A percentile compares a stretch with the other conserved stretches of the same genome.
Evolutionary conservation across 1,139 yeast species (phyloP).

Genomic region (Pichia sp.): DNA sequence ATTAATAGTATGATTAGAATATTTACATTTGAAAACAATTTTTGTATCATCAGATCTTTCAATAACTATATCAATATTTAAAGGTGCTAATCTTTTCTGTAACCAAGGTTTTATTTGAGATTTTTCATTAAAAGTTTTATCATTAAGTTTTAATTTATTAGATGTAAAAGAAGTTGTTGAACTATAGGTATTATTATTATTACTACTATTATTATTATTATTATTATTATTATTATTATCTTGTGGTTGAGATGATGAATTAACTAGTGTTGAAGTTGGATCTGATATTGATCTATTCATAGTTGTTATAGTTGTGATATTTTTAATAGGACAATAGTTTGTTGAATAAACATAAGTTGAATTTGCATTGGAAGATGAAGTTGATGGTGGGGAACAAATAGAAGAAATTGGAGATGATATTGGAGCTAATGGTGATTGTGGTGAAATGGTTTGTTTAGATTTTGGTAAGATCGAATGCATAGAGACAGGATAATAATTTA

Average conservation of each 20-base stretch:
- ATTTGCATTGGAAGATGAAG: background rate
- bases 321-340: conserved; percentile 6
- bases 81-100: conserved; percentile 39
- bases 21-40: conserved; percentile 63
- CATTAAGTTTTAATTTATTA: background rate
- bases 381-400: background rate
- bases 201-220: no score
- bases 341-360: background rate
- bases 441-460: no score
- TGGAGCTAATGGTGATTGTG: no score
- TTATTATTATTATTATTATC: no score
- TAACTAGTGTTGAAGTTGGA: conserved; percentile 2
- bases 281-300: background rate
- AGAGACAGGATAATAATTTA: no score
- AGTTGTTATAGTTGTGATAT: conserved; percentile 1
- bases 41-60: conserved; percentile 65
- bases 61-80: conserved; percentile 58
- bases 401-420: background rate
- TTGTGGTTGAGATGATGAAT: background rate
- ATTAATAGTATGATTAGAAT: conserved; percentile 22
- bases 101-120: conserved; percentile 66
- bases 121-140: conserved; percentile 33
- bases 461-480: no score
- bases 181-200: no score
- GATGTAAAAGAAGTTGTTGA: background rate